phyloP scores from a whole-genome alignment of 192 early-diverging fungal species.

The Pecoramyces ruminantium region DNA sequence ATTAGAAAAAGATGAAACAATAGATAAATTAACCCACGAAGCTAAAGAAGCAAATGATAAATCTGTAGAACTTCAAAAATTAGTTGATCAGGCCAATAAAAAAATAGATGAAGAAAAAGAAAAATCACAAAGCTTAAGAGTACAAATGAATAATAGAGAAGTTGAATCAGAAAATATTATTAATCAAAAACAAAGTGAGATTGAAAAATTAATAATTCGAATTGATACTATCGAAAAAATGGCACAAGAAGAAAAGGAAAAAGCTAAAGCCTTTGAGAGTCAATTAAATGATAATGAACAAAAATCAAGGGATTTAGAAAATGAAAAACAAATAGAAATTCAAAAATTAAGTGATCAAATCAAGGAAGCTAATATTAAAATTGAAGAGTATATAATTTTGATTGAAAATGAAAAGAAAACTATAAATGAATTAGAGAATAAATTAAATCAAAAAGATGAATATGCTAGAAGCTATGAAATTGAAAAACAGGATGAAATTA shows the following conservation, averaged over 20 bases:
- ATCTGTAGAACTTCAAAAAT: not conserved
- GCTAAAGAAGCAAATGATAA: not conserved
- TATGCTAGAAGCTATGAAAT: not conserved
- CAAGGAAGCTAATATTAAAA: not conserved
- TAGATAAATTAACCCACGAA: not conserved
- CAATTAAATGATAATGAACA: not conserved
- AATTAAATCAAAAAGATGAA: not conserved
- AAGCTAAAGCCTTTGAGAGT: not conserved
- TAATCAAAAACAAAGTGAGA: not conserved
- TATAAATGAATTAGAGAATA: not conserved
- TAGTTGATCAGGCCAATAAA: not conserved
- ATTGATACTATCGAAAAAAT: not conserved
- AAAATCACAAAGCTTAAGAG: not conserved
- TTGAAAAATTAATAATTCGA: not conserved
- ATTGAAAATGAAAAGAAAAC: not conserved
- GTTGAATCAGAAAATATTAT: not conserved
- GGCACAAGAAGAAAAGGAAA: not conserved
- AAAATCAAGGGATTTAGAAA: not conserved
- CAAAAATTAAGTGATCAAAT: not conserved
- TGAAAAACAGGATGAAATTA: not conserved
- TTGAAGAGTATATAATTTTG: not conserved
- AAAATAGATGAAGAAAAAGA: not conserved
- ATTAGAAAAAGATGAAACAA: not conserved
- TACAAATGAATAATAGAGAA: not conserved
- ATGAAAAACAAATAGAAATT: not conserved